A percentile compares a stretch with the other conserved stretches of the same genome.
These are phyloP conservation scores for Mycena haematopus DNA, from an alignment of 768 basidiomycete species.

Conservation along the genomic window DNA sequence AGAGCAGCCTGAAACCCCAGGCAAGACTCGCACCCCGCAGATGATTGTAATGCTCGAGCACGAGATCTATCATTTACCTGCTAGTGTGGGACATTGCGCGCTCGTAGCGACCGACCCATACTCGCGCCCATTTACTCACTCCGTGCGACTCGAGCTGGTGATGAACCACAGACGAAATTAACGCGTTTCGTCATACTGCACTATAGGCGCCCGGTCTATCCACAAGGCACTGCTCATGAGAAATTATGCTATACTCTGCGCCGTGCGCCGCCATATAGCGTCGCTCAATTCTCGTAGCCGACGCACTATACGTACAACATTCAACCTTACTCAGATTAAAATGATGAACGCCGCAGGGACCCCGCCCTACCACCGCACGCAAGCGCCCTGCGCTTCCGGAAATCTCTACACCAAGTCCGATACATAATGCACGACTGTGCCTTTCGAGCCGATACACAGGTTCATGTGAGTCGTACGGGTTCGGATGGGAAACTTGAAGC, in stretches of 20 bases:
- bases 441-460: too few relatives aligned
- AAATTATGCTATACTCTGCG: background rate
- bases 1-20: background rate
- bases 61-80: background rate
- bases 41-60: slow-evolving; percentile 1
- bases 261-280: background rate
- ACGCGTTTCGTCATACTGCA: background rate
- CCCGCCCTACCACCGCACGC: background rate
- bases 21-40: background rate
- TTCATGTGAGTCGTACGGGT: too few relatives aligned
- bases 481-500: too few relatives aligned
- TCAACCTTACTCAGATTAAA: slow-evolving; percentile 2
- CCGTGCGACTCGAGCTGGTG: slow-evolving; percentile 1
- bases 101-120: slow-evolving; percentile 1
- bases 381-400: background rate
- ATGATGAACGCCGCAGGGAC: slow-evolving; percentile 1
- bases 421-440: background rate
- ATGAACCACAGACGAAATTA: slow-evolving; percentile 7
- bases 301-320: slow-evolving; percentile 8
- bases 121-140: slow-evolving; percentile 8
- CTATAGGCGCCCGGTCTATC: background rate
- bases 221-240: background rate
- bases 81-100: slow-evolving; percentile 11
- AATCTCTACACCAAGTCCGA: background rate
- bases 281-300: slow-evolving; percentile 11